Evolutionary conservation across 1,284 basidiomycete genomes (phyloP), one percentile per base, ranked within the genome.

Genomic region (Puccinia horiana): DNA sequence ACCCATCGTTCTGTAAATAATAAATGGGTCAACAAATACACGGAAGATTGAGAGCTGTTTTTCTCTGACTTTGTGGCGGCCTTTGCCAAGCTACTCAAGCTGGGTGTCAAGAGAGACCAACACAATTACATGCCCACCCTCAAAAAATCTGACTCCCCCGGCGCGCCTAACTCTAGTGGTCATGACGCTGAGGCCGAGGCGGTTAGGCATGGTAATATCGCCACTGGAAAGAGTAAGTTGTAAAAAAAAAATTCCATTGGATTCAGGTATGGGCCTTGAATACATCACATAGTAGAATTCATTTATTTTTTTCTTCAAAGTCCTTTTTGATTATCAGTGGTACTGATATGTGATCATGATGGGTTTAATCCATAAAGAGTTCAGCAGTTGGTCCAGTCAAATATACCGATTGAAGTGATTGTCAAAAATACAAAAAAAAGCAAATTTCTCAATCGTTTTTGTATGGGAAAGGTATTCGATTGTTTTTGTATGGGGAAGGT

Each of bases 11-110:
- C 86, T 84, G 85, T n/a, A n/a, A n/a, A n/a, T n/a, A n/a, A n/a
- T 40, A 80, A 84, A 35, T 89, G 86, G 86, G 88, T 89, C 12
- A 87, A 88, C 80, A 87, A 87, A 80, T 88, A 88, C 83, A 89
- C 90, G 5, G 88, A 88, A 67, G 89, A 90, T 86, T 87, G 88
- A 83, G 88, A 89, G 67, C 85, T 88, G 8, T 90, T 90, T 88
- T 90, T 89, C 85, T 85, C 87, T 69, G 88, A 90, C 85, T 90
- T 90, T 84, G 85, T 89, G 20, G 86, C 86, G 76, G 88, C 85
- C 32, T 88, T 88, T 83, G 86, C 85, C 63, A 86, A 86, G 83
- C 84, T 87, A 4, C 85, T 88, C 37, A 86, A 87, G 83, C 84
- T 87, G 42, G 87, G 86, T 67, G 87, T 87, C 32, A 65, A 80